Base-by-base conservation (phyloP, 306 rosid species). In the Cyclanthera cordifolia region DNA sequence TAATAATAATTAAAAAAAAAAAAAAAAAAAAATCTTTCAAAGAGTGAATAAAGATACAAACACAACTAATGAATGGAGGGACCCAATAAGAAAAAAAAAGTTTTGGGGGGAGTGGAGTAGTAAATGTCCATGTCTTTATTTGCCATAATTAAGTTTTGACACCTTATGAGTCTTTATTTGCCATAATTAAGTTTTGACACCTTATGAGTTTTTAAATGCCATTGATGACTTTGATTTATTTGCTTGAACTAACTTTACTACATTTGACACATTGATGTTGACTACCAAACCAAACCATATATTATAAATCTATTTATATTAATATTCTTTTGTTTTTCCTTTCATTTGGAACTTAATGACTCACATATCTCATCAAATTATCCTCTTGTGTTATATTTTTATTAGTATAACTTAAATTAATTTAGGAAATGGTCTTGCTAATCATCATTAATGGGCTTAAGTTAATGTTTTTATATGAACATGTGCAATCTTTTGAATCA, bases 111-210 rank as follows among this genome's bases (percentile, higher is more conserved):
- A 15, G 39, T 30, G 25, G 47, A 16, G 25, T 32, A 59, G 63
- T 56, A 59, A 59, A 32, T 32, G 47, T 53, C 3, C n/a, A n/a
- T 0, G 57, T 59, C 67, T 30, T 59, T 32, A 59, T 59, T 59
- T 59, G 67, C 47, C 67, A 59, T 59, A 59, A 59, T 59, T 59
- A 59, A 59, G 14, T 32, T 59, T 61, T 17, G 68, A 61, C 49
- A 0, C 25, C 28, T 30, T 61, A 37, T 53, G 10, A 20, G 57
- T 59, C 67, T 30, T 59, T 32, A 59, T 59, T 59, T 59, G 67
- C 47, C 67, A 59, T 59, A 59, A 59, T 59, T 59, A 59, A 59
- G 14, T 32, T 59, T 61, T 17, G 68, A 61, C 49, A 0, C 25
- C 28, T 30, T 61, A 37, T 37, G 28, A 32, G 6, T 39, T 50